These are phyloP conservation scores for Ananas comosus DNA, from an alignment of 176 grass and related monocot genomes.

Conservation along the genomic window DNA sequence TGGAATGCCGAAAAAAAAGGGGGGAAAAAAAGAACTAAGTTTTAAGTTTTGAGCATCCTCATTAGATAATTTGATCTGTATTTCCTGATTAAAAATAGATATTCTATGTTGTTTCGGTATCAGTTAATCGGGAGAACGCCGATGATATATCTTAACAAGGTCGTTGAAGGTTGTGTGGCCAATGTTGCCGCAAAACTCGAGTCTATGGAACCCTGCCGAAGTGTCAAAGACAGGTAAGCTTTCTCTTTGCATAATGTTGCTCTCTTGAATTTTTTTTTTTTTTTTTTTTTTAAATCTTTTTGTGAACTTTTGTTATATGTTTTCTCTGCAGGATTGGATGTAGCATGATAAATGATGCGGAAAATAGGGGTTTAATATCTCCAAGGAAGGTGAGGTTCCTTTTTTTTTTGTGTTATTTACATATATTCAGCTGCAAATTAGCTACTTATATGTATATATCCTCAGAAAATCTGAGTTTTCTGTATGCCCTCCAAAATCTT, in stretches of 20 bases:
- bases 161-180: slow-evolving; percentile 71
- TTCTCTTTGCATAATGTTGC: neutral
- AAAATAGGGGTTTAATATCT: slow-evolving; percentile 70
- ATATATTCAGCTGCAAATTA: too few species aligned
- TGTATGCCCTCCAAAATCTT: neutral
- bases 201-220: slow-evolving; percentile 81
- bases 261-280: neutral
- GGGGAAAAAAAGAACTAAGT: too few species aligned
- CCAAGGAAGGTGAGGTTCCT: slow-evolving; percentile 45
- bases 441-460: too few species aligned
- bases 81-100: neutral
- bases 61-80: neutral
- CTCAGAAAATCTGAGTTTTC: too few species aligned
- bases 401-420: neutral
- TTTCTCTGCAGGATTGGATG: slow-evolving; percentile 49
- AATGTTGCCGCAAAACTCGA: slow-evolving; percentile 93
- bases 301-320: slow-evolving; percentile 10
- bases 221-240: slow-evolving; percentile 80
- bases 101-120: slow-evolving; percentile 12
- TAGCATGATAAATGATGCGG: slow-evolving; percentile 93
- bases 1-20: too few species aligned
- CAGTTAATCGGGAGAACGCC: slow-evolving; percentile 89
- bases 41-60: too few species aligned
- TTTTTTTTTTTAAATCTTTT: too few species aligned
- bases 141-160: slow-evolving; percentile 92